Evolutionary conservation across 169 alveolate species (phyloP).

Genomic region (Plasmodium adleri): DNA sequence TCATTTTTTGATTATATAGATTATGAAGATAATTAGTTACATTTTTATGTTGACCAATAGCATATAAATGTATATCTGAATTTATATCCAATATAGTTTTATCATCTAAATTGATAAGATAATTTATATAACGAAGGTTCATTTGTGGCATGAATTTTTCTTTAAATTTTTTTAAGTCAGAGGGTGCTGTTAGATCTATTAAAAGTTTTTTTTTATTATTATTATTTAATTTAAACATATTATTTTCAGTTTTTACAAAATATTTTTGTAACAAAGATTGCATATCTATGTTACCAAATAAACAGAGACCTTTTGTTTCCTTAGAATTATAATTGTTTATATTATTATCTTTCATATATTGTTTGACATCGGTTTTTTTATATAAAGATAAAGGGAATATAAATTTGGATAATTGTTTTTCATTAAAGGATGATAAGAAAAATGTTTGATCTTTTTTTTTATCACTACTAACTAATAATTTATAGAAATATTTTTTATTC

Average conservation of each 20-base stretch:
- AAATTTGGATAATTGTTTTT: conserved; percentile 45
- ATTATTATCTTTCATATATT: conserved; percentile 22
- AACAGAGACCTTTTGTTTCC: conserved; percentile 56
- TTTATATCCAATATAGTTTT: conserved; percentile 37
- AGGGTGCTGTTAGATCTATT: background rate
- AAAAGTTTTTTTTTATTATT: no score
- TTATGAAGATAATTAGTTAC: conserved; percentile 37
- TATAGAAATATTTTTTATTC: conserved; percentile 7
- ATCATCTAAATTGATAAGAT: conserved; percentile 49
- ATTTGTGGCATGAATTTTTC: conserved; percentile 7
- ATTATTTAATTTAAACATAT: no score
- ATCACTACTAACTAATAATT: conserved; percentile 31
- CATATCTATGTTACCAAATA: conserved; percentile 59
- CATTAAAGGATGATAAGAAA: conserved; percentile 49
- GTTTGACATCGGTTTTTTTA: conserved; percentile 16
- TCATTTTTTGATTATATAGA: conserved; percentile 11
- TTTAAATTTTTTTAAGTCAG: conserved; percentile 11
- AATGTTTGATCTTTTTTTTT: conserved; percentile 62
- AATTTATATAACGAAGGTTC: conserved; percentile 17
- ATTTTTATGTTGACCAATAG: conserved; percentile 66
- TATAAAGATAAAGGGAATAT: conserved; percentile 39
- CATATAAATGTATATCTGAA: conserved; percentile 35
- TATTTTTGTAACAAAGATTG: conserved; percentile 15
- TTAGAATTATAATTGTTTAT: conserved; percentile 16
- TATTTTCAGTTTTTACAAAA: background rate